phyloP scores from a whole-genome alignment of 176 grass and related monocot genomes.

The Cocos nucifera region DNA sequence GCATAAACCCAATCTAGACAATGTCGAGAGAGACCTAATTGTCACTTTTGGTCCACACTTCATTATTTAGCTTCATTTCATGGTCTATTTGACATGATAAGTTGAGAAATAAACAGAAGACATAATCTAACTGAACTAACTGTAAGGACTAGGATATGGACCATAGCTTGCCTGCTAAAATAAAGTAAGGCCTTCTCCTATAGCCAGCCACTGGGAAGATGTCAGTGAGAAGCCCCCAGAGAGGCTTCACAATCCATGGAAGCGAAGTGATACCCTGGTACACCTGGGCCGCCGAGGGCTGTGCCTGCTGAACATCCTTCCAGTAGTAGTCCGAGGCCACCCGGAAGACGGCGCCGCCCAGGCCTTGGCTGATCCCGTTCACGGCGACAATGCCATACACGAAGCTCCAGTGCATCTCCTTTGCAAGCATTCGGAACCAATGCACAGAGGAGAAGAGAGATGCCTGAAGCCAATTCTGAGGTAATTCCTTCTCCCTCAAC shows the following conservation, averaged over 20 bases:
- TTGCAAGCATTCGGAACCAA: conserved; percentile 43
- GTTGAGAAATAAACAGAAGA: too few species aligned
- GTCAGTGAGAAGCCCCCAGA: conserved; percentile 89
- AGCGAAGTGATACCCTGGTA: conserved; percentile 59
- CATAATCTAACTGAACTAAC: too few species aligned
- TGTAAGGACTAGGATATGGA: too few species aligned
- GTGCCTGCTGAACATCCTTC: conserved; percentile 80
- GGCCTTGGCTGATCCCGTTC: conserved; percentile 74
- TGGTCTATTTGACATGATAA: too few species aligned
- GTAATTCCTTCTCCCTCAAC: too few species aligned
- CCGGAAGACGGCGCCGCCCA: conserved; percentile 42
- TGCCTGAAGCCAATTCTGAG: too few species aligned
- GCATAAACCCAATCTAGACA: too few species aligned
- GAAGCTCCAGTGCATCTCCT: conserved; percentile 87
- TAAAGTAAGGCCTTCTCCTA: conserved; percentile 69
- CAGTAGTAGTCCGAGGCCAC: conserved; percentile 78
- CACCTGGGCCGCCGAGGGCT: conserved; percentile 75
- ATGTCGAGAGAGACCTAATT: too few species aligned
- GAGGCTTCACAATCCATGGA: conserved; percentile 75
- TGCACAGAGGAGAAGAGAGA: conserved; percentile 8
- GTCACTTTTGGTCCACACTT: too few species aligned
- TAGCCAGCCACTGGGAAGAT: conserved; percentile 54
- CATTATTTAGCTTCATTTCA: too few species aligned
- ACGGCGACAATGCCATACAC: conserved; percentile 49
- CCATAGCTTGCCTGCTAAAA: conserved; percentile 41